Percentiles rank a stretch among this genome's conserved stretches.
Evolutionary conservation across 163 green algal genomes (phyloP).

Genomic region (Chlorella variabilis): DNA sequence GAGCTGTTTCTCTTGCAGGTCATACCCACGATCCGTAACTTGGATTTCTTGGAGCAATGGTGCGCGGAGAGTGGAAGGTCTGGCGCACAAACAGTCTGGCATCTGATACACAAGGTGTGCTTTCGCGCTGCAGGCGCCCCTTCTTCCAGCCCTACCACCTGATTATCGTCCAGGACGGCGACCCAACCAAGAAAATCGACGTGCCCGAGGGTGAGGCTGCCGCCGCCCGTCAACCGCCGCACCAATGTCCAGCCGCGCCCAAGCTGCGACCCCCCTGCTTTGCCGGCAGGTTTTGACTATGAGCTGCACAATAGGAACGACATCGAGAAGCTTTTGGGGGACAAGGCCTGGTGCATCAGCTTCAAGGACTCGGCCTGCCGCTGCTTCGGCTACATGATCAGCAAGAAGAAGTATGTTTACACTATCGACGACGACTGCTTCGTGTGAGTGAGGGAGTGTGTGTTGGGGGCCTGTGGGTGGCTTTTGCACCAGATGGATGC

Average conservation of each 20-base stretch:
- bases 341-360: slow-evolving; percentile 94
- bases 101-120: not conserved
- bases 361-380: slow-evolving; percentile 84
- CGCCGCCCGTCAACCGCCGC: too few species aligned
- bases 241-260: too few species aligned
- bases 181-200: slow-evolving; percentile 72
- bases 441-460: slow-evolving; percentile 2
- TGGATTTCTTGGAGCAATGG: slow-evolving; percentile 69
- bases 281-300: slow-evolving; percentile 86
- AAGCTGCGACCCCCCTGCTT: too few species aligned
- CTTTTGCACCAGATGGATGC: too few species aligned
- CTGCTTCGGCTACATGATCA: slow-evolving; percentile 94
- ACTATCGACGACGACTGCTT: slow-evolving; percentile 69
- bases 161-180: slow-evolving; percentile 95
- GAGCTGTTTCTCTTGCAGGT: too few species aligned
- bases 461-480: not conserved
- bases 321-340: slow-evolving; percentile 93
- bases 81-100: too few species aligned
- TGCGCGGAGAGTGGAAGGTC: too few species aligned
- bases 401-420: slow-evolving; percentile 96
- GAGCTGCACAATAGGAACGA: slow-evolving; percentile 96
- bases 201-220: slow-evolving; percentile 65
- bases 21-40: slow-evolving; percentile 54
- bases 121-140: slow-evolving; percentile 65
- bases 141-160: slow-evolving; percentile 96